These are phyloP conservation scores for Monosporozyma yasuniensis DNA, from an alignment of 805 yeast species.

Conservation along the genomic window DNA sequence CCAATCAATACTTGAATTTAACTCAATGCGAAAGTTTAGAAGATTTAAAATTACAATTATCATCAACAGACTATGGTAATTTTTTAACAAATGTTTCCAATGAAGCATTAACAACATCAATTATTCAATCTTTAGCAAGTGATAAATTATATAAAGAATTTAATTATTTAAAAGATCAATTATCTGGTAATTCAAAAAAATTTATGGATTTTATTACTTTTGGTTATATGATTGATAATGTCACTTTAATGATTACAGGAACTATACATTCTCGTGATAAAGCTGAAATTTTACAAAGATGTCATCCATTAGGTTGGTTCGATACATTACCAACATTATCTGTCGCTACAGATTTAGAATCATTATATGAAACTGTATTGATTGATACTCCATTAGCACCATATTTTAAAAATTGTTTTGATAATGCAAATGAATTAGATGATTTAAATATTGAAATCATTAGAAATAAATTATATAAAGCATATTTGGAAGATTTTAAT, in stretches of 20 bases:
- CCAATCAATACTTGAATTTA: slow-evolving; percentile 78
- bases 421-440: slow-evolving; percentile 77
- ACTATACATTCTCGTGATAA: slow-evolving; percentile 92
- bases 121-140: slow-evolving; percentile 73
- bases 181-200: slow-evolving; percentile 68
- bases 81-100: slow-evolving; percentile 76
- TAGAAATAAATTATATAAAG: slow-evolving; percentile 84
- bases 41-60: slow-evolving; percentile 85
- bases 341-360: slow-evolving; percentile 89
- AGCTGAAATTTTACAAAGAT: slow-evolving; percentile 75
- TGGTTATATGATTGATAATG: slow-evolving; percentile 98
- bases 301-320: slow-evolving; percentile 98
- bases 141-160: slow-evolving; percentile 74
- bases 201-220: slow-evolving; percentile 90
- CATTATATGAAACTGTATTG: slow-evolving; percentile 84
- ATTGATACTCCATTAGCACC: slow-evolving; percentile 98
- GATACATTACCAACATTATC: slow-evolving; percentile 92
- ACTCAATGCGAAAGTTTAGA: slow-evolving; percentile 95
- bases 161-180: slow-evolving; percentile 74
- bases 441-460: slow-evolving; percentile 93
- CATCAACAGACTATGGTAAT: slow-evolving; percentile 93
- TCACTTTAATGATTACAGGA: slow-evolving; percentile 91
- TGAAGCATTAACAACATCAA: slow-evolving; percentile 67
- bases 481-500: slow-evolving; percentile 82
- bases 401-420: slow-evolving; percentile 83